A percentile compares a stretch with the other conserved stretches of the same genome.
Conservation (phyloP, 345 rosid species). For the Dovyalis caffra region DNA sequence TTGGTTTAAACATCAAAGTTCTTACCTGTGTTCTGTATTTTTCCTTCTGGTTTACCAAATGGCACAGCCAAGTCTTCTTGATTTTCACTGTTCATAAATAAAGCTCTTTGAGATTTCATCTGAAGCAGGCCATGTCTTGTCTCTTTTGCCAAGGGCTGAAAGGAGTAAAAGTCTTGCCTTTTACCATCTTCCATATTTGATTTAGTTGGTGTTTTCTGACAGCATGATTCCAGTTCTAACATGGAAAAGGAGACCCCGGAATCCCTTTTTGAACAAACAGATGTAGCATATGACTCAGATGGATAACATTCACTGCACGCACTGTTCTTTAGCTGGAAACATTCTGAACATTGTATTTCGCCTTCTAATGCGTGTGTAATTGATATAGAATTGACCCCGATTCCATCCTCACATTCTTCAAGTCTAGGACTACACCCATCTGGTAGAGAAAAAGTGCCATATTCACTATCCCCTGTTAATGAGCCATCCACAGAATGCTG, state of each 20-base stretch:
- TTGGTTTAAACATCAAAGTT: constrained; percentile 9
- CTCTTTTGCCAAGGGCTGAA: constrained; percentile 13
- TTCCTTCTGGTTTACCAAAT: constrained; percentile 22
- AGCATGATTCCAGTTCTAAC: constrained; percentile 19
- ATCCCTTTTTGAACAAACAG: constrained; percentile 19
- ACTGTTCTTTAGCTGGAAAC: neutral
- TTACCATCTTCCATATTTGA: constrained; percentile 14
- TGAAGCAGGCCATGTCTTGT: constrained; percentile 11
- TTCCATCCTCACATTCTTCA: constrained; percentile 22
- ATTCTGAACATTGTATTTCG: constrained; percentile 9
- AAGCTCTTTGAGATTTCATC: constrained; percentile 36
- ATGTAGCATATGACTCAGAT: constrained; percentile 9
- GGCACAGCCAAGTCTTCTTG: constrained; percentile 18
- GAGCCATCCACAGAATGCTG: constrained; percentile 14
- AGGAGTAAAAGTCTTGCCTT: constrained; percentile 17
- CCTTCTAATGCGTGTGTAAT: constrained; percentile 19
- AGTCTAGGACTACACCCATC: constrained; percentile 16
- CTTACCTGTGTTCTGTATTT: constrained; percentile 40
- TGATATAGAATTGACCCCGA: constrained; percentile 3
- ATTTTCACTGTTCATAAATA: constrained; percentile 20
- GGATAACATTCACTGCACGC: constrained; percentile 13
- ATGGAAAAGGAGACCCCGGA: constrained; percentile 20
- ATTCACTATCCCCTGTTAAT: constrained; percentile 12
- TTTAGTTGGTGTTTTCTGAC: constrained; percentile 21
- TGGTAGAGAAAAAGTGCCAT: constrained; percentile 21